phyloP scores from a whole-genome alignment of 2,329 filamentous ascomycete species.

The Botrytis fabae region DNA sequence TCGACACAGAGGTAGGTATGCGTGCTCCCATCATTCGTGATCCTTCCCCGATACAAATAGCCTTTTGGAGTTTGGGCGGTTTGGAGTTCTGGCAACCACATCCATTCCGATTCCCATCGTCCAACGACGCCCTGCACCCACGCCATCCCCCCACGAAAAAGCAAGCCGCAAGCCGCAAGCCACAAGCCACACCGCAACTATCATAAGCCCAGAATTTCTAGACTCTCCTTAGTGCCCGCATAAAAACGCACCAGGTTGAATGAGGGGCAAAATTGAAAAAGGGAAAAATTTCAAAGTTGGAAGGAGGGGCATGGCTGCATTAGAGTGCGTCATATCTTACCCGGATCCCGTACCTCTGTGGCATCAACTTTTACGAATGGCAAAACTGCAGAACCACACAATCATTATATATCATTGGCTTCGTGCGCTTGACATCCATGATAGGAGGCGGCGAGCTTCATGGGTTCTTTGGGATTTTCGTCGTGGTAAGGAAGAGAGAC shows the following conservation, averaged over 20 bases:
- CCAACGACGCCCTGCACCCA: not conserved
- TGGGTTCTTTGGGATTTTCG: not conserved
- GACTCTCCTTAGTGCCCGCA: not conserved
- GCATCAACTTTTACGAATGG: not conserved
- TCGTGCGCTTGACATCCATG: not conserved
- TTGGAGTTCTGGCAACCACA: not conserved
- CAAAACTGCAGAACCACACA: not conserved
- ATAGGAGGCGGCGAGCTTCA: not conserved
- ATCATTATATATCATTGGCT: not conserved
- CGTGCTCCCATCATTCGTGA: not conserved
- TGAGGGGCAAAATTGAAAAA: not conserved
- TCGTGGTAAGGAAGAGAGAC: not conserved
- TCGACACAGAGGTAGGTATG: too few species aligned
- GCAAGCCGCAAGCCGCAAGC: not conserved
- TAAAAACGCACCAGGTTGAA: not conserved
- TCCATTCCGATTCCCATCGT: not conserved
- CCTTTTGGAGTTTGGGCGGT: too few species aligned
- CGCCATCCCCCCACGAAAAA: not conserved
- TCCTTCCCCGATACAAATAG: not conserved
- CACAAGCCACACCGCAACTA: not conserved
- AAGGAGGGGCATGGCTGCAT: not conserved
- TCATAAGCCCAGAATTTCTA: not conserved
- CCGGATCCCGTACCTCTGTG: not conserved
- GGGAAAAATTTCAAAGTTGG: not conserved
- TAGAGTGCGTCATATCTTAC: constrained; percentile 1